phyloP scores from a whole-genome alignment of 2,329 filamentous ascomycete species.

The Atkinsonella texensis region DNA sequence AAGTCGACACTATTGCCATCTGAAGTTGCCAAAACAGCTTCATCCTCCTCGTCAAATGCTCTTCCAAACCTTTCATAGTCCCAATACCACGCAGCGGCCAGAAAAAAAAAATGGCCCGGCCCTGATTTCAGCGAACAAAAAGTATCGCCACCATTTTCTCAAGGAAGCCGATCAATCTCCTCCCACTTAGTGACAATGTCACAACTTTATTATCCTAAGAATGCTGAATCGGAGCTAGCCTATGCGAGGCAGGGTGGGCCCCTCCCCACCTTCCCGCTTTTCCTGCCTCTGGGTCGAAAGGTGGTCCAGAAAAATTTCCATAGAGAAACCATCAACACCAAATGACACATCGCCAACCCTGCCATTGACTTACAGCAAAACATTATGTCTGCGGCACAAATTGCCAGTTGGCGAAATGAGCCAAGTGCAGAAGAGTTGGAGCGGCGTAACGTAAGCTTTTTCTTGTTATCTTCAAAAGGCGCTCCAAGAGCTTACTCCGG shows the following conservation, averaged over 20 bases:
- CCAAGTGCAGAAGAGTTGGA: conserved; percentile 45
- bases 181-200: too few relatives aligned
- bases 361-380: not conserved
- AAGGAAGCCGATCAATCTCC: too few relatives aligned
- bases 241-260: not conserved
- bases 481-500: not conserved
- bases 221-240: not conserved
- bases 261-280: conserved; percentile 1
- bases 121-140: too few relatives aligned
- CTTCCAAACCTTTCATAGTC: too few relatives aligned
- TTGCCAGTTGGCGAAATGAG: conserved; percentile 22
- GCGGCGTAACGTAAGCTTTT: conserved; percentile 42
- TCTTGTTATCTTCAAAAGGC: not conserved
- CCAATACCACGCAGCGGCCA: too few relatives aligned
- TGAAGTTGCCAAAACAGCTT: too few relatives aligned
- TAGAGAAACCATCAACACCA: not conserved
- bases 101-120: too few relatives aligned
- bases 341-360: not conserved
- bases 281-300: conserved; percentile 1
- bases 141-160: too few relatives aligned
- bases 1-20: too few relatives aligned
- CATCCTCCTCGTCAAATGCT: too few relatives aligned
- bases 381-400: conserved; percentile 21
- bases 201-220: too few relatives aligned
- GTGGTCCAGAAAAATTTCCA: conserved; percentile 4